Evolutionary conservation across 441 rosid species (phyloP), one percentile per base, ranked within the genome.

Genomic region (Isatis lusitanica): DNA sequence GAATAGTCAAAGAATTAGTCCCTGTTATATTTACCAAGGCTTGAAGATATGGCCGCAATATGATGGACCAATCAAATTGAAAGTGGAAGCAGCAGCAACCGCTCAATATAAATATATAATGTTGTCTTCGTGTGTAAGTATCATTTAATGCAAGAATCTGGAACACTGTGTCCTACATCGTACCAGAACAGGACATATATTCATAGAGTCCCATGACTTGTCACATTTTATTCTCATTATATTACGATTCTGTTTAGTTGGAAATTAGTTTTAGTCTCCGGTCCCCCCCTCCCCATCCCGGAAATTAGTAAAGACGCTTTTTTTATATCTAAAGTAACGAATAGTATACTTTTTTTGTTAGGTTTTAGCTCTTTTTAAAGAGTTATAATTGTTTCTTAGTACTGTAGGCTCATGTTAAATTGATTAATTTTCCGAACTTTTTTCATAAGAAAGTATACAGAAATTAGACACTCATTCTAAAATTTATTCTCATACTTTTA

Each of bases 81-180:
- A 33, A 38, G 1, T 46, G 5, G 35, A 33, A 9, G 5, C 6
- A 56, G 12, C 6, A 56, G 12, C 9, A 26, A 12, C n/a, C 16
- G 58, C 17, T 56, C 2, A 24, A 2, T 46, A 26, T 11, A 71
- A 2, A 8, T 52, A 9, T 63, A 11, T n/a, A n/a, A 4, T 44
- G 48, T 43, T 44, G 72, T 60, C 42, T 9, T 46, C 44, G 60
- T 74, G 66, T 50, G 60, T 17, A 66, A 26, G 6, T 56, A 46
- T 65, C 24, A 21, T 21, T 21, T 21, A 21, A 21, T 21, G 24
- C 24, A 21, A 21, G 24, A 21, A 21, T 21, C 24, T 21, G 24
- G 24, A 21, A 56, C 66, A 56, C 60, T 46, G 6, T 73, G 66
- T 40, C 77, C 66, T 56, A 65, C 72, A 56, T 65, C 60, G 71